phyloP scores from a whole-genome alignment of 2,329 filamentous ascomycete species.

The Microcyclospora pomicola region DNA sequence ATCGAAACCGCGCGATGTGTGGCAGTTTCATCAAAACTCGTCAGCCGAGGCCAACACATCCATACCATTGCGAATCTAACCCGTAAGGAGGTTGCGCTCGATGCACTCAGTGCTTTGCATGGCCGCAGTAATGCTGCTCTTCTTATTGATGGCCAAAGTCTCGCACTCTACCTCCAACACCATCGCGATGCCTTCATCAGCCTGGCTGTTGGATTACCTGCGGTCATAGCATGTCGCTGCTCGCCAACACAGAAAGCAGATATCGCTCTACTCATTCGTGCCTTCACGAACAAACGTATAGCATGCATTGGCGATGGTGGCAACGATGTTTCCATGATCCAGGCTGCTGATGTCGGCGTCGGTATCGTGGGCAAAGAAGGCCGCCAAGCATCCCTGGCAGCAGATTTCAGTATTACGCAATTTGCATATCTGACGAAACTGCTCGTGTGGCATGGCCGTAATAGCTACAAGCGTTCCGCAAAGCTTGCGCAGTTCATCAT shows the following conservation, averaged over 20 bases:
- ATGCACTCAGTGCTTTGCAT: conserved; percentile 75
- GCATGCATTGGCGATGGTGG: conserved; percentile 97
- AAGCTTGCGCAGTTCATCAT: conserved; percentile 98
- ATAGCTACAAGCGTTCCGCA: conserved; percentile 89
- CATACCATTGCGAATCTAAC: conserved; percentile 69
- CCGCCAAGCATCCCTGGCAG: conserved; percentile 81
- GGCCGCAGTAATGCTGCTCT: conserved; percentile 77
- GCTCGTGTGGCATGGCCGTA: conserved; percentile 96
- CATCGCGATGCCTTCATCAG: conserved; percentile 78
- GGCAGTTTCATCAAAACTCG: conserved; percentile 85
- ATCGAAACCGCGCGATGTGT: conserved; percentile 95
- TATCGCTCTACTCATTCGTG: conserved; percentile 76
- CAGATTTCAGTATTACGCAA: conserved; percentile 91
- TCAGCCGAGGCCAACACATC: conserved; percentile 86
- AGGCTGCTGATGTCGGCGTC: conserved; percentile 92
- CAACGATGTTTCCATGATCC: conserved; percentile 98
- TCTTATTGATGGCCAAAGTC: conserved; percentile 85
- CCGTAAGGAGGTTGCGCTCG: conserved; percentile 70
- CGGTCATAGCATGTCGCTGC: conserved; percentile 91
- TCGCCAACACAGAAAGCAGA: conserved; percentile 96
- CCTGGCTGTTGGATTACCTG: conserved; percentile 71
- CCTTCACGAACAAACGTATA: conserved; percentile 84
- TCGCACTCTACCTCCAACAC: conserved; percentile 68
- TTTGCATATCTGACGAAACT: conserved; percentile 92
- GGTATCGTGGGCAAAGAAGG: conserved; percentile 98